These are phyloP conservation scores for Trifolium dubium DNA, from an alignment of 306 rosid species.

Conservation along the genomic window DNA sequence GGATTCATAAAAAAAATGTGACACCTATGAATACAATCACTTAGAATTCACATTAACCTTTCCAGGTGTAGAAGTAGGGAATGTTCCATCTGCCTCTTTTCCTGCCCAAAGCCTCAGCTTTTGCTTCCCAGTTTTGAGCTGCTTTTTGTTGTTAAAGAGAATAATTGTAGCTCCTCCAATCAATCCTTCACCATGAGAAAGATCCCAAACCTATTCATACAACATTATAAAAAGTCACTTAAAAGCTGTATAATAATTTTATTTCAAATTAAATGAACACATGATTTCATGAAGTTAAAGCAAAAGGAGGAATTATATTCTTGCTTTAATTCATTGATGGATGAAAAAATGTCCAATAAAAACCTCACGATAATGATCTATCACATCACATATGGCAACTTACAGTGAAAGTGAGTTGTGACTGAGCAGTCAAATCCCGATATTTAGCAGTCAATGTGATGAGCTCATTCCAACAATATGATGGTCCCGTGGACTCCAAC, in stretches of 20 bases:
- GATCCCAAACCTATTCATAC: constrained; percentile 87
- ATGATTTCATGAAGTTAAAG: constrained; percentile 19
- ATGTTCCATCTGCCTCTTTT: constrained; percentile 87
- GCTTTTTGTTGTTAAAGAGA: constrained; percentile 86
- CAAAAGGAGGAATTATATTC: constrained; percentile 22
- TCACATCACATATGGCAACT: constrained; percentile 34
- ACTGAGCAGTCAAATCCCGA: constrained; percentile 88
- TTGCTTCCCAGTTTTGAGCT: constrained; percentile 96
- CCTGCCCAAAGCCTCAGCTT: constrained; percentile 96
- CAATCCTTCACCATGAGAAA: constrained; percentile 87
- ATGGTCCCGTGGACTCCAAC: constrained; percentile 83
- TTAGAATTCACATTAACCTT: constrained; percentile 64
- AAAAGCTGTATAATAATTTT: neutral
- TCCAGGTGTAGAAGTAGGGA: constrained; percentile 88
- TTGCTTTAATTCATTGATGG: constrained; percentile 15
- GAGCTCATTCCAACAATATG: constrained; percentile 84
- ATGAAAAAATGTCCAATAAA: constrained; percentile 10
- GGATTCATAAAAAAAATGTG: constrained; percentile 29
- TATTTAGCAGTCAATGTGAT: constrained; percentile 86
- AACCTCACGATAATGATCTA: constrained; percentile 21
- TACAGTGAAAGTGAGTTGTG: constrained; percentile 89
- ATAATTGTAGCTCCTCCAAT: constrained; percentile 95
- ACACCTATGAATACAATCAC: constrained; percentile 18
- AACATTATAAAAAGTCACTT: constrained; percentile 26
- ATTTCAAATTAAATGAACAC: neutral